These are phyloP conservation scores for Penicillium samsonianum DNA, from an alignment of 495 filamentous ascomycete genomes.

Conservation along the genomic window DNA sequence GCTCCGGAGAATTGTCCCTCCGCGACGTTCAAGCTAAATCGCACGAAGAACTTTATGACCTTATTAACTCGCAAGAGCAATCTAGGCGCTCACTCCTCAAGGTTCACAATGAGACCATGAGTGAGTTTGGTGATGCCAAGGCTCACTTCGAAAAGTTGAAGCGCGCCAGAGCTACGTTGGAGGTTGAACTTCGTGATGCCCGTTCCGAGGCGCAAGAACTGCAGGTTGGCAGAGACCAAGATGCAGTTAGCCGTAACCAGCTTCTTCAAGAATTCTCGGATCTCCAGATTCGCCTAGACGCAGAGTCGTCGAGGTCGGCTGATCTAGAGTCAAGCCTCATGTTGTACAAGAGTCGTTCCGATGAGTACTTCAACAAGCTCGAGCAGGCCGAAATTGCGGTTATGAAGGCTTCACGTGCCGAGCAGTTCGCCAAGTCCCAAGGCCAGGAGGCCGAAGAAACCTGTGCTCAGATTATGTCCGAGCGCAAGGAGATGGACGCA, in stretches of 20 bases:
- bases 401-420: slow-evolving; percentile 85
- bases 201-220: slow-evolving; percentile 83
- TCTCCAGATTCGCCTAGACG: slow-evolving; percentile 88
- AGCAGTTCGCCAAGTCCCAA: slow-evolving; percentile 90
- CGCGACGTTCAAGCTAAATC: slow-evolving; percentile 92
- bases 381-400: slow-evolving; percentile 97
- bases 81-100: slow-evolving; percentile 78
- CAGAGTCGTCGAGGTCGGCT: slow-evolving; percentile 78
- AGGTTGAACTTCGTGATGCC: slow-evolving; percentile 88
- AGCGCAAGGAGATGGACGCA: slow-evolving; percentile 86
- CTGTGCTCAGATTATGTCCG: slow-evolving; percentile 85
- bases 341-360: slow-evolving; percentile 88
- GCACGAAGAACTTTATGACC: slow-evolving; percentile 91
- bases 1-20: slow-evolving; percentile 83
- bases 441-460: slow-evolving; percentile 88
- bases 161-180: slow-evolving; percentile 70
- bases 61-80: slow-evolving; percentile 92
- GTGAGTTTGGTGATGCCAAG: slow-evolving; percentile 84
- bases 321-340: slow-evolving; percentile 82
- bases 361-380: slow-evolving; percentile 97
- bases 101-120: slow-evolving; percentile 79
- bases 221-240: slow-evolving; percentile 74
- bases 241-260: slow-evolving; percentile 78
- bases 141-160: slow-evolving; percentile 82
- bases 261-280: slow-evolving; percentile 91